Evolutionary conservation across 2,329 filamentous ascomycete genomes (phyloP).

Genomic region (Fusarium sp.): DNA sequence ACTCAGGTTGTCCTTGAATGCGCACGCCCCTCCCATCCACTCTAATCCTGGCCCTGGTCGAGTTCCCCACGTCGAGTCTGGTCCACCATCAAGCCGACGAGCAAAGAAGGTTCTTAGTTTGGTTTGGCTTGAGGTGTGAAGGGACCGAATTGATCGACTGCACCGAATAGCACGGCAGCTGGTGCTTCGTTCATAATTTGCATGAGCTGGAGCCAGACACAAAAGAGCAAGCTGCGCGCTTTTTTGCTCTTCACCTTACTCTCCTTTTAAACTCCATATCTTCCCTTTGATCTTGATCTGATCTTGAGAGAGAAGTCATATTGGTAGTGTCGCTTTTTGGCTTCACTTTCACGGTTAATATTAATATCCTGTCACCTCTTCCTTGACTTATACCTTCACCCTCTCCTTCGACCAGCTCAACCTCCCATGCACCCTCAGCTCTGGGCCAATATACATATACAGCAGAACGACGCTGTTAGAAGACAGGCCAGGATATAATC

Average conservation of each 20-base stretch:
- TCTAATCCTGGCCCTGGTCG: conserved; percentile 24
- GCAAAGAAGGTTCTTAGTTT: conserved; percentile 34
- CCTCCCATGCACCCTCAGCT: conserved; percentile 22
- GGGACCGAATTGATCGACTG: conserved; percentile 37
- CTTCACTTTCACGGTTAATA: conserved; percentile 20
- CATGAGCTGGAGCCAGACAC: conserved; percentile 31
- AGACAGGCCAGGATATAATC: background rate
- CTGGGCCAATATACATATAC: conserved; percentile 2
- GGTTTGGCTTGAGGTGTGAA: conserved; percentile 33
- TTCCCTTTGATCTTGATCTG: conserved; percentile 9
- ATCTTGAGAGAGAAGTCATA: conserved; percentile 2
- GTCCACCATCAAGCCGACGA: conserved; percentile 31
- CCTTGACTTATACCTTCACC: conserved; percentile 8
- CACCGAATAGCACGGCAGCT: conserved; percentile 30
- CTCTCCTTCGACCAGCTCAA: conserved; percentile 32
- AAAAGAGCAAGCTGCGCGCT: conserved; percentile 46
- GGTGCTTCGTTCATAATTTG: conserved; percentile 44
- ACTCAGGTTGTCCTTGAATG: conserved; percentile 3
- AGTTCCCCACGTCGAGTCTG: conserved; percentile 35
- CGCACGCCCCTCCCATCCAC: conserved; percentile 36
- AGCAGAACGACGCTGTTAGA: conserved; percentile 2
- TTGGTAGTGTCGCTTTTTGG: conserved; percentile 16
- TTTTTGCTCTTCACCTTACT: conserved; percentile 31
- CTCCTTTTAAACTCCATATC: conserved; percentile 6
- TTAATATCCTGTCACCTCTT: conserved; percentile 23